A percentile compares a stretch with the other conserved stretches of the same genome.
phyloP scores from a whole-genome alignment of 225 moss, liverwort and hornwort species.

The Straminergon stramineum region DNA sequence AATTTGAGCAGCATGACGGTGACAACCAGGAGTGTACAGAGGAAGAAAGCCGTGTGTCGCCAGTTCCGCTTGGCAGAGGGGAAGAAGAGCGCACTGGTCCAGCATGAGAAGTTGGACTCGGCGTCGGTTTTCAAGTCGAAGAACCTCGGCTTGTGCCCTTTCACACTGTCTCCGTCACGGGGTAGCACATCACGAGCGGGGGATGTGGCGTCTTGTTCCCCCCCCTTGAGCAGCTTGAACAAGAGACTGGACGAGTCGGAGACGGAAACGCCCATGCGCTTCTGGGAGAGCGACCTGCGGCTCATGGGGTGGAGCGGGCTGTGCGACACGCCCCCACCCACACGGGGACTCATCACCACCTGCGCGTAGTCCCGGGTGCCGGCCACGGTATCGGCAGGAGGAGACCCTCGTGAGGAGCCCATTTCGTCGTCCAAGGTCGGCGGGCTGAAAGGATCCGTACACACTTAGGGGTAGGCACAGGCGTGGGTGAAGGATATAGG shows the following conservation, averaged over 20 bases:
- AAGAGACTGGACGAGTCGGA: not conserved
- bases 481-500: not conserved
- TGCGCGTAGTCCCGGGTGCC: conserved; percentile 31
- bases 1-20: conserved; percentile 19
- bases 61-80: conserved; percentile 3
- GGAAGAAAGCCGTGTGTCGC: conserved; percentile 17
- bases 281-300: conserved; percentile 38
- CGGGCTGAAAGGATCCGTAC: not conserved
- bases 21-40: conserved; percentile 12
- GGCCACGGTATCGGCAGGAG: not conserved
- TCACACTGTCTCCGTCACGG: not conserved
- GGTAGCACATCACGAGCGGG: not conserved
- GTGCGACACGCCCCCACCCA: conserved; percentile 4
- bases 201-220: not conserved
- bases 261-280: conserved; percentile 17
- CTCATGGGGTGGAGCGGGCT: conserved; percentile 34
- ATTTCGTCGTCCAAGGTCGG: conserved; percentile 12
- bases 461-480: not conserved
- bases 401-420: conserved; percentile 15
- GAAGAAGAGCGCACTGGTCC: not conserved
- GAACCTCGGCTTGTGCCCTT: conserved; percentile 13
- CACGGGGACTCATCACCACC: conserved; percentile 34
- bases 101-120: not conserved
- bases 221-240: conserved; percentile 7
- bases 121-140: not conserved